Conservation (phyloP, 2,329 filamentous ascomycete genomes). For the Botryosphaeria dothidea region DNA sequence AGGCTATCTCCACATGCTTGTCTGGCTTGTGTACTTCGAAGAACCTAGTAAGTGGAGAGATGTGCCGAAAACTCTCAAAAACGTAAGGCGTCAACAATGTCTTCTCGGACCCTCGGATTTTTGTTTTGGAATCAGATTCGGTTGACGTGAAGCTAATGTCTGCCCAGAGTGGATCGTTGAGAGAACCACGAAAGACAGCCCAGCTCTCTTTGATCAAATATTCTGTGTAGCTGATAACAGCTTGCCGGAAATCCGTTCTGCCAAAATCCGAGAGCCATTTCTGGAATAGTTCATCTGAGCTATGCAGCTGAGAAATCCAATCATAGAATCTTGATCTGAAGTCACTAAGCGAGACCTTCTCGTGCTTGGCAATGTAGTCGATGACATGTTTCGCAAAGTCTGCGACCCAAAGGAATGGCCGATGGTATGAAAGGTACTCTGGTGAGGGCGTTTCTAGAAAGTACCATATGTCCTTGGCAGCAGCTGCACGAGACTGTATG, state of each 20-base stretch:
- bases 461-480: constrained; percentile 60
- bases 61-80: constrained; percentile 62
- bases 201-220: constrained; percentile 68
- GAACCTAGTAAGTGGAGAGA: constrained; percentile 42
- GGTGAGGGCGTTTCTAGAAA: constrained; percentile 55
- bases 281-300: constrained; percentile 43
- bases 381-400: constrained; percentile 71
- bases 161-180: constrained; percentile 49
- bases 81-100: constrained; percentile 74
- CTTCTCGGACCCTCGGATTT: constrained; percentile 18
- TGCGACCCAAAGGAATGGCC: constrained; percentile 69
- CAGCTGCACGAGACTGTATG: constrained; percentile 52
- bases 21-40: neutral
- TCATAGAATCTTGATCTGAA: constrained; percentile 60
- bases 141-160: constrained; percentile 37
- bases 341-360: constrained; percentile 51
- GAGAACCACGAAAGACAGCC: constrained; percentile 46
- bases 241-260: constrained; percentile 62
- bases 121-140: neutral
- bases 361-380: constrained; percentile 57
- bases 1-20: neutral
- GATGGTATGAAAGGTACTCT: constrained; percentile 64
- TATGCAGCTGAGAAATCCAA: constrained; percentile 58
- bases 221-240: constrained; percentile 59
- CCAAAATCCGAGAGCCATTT: constrained; percentile 57